A percentile compares a stretch with the other conserved stretches of the same genome.
Conservation (phyloP, 306 rosid genomes). For the Crotalaria pallida region DNA sequence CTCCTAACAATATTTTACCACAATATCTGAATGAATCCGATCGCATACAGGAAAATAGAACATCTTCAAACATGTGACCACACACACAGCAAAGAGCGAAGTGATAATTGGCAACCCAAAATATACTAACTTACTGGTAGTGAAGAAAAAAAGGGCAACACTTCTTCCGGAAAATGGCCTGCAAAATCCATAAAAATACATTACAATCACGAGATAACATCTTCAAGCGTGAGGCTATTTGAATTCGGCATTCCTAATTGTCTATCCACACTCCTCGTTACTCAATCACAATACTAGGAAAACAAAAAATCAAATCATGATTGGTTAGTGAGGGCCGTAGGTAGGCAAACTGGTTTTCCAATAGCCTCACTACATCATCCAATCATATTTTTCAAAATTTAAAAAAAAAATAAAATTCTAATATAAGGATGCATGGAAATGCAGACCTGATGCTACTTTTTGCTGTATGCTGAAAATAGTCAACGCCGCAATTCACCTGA, state of each 20-base stretch:
- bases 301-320: too few species aligned
- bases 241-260: too few species aligned
- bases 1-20: too few species aligned
- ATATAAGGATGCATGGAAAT: slow-evolving; percentile 53
- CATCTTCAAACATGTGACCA: background rate
- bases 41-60: background rate
- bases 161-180: slow-evolving; percentile 41
- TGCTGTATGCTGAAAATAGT: slow-evolving; percentile 36
- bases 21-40: background rate
- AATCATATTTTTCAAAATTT: background rate
- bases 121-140: slow-evolving; percentile 46
- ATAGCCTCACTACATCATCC: background rate
- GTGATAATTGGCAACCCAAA: background rate
- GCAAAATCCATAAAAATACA: slow-evolving; percentile 25
- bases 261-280: too few species aligned
- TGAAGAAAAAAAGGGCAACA: slow-evolving; percentile 31
- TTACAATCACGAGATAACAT: background rate
- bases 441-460: slow-evolving; percentile 40
- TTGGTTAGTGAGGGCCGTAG: too few species aligned
- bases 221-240: background rate
- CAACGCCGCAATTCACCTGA: slow-evolving; percentile 37
- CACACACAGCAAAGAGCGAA: slow-evolving; percentile 6
- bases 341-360: too few species aligned
- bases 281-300: too few species aligned
- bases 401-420: slow-evolving; percentile 37